Base-by-base conservation (phyloP, 345 rosid genomes). In the Populus simonii region DNA sequence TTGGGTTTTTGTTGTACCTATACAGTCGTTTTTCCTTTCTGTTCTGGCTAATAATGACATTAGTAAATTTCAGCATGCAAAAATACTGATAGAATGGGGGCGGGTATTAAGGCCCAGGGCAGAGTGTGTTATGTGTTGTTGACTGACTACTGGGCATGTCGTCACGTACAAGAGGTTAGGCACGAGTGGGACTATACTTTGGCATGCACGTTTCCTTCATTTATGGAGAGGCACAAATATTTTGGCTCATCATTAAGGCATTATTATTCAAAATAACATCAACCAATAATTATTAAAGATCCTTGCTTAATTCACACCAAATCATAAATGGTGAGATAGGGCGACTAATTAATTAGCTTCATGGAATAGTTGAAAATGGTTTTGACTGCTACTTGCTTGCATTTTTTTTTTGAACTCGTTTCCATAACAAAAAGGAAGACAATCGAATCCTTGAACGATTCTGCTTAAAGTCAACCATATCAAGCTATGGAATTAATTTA, bases 201-300 rank as follows among this genome's bases (percentile, higher is more conserved):
- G 70, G 31, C 77, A 23, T 79, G 79, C 82, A 80, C 27, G 75
- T 51, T 78, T 75, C 59, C 62, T 23, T 18, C 35, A 79, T 79
- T 75, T 38, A 84, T 78, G 38, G 77, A 73, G 83, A 76, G 67
- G 76, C 75, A 74, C 77, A 66, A 76, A 78, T 80, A 45, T 66
- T 79, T 81, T 80, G 33, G 31, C 20, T 38, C 67, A 35, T 38
- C 47, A 57, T 22, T n/a, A 55, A 45, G 73, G 76, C 29, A 63
- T 66, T 36, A 29, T 41, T 53, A 53, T 20, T 41, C 45, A 66
- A 27, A 29, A 23, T 66, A 29, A 35, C 43, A 16, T 33, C 39
- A 66, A 7, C 20, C 8, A 55, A 22, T 55, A 22, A 22, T 22
- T 7, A 55, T 20, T 7, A 20, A 33, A 33, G 36, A 33, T 4